Percentiles rank a stretch among this genome's conserved stretches.
These are phyloP conservation scores for Elaeis oleifera DNA, from an alignment of 202 grass and related monocot genomes.

Conservation along the genomic window DNA sequence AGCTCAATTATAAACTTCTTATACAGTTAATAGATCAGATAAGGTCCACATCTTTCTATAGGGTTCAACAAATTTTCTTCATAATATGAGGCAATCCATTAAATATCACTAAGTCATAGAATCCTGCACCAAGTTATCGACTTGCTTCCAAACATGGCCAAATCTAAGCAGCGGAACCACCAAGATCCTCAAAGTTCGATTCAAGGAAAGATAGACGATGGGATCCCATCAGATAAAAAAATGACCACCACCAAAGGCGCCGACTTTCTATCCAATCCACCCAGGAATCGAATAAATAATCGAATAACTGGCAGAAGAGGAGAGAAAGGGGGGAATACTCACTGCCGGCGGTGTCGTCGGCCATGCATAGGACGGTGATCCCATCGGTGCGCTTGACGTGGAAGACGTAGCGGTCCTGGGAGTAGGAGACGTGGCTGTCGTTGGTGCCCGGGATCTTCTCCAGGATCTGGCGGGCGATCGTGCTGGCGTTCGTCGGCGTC, in stretches of 20 bases:
- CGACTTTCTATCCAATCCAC: background rate
- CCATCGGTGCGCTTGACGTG: conserved; percentile 92
- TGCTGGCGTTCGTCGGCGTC: conserved; percentile 52
- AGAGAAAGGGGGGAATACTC: background rate
- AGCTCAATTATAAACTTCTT: too few relatives aligned
- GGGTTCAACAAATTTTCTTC: too few relatives aligned
- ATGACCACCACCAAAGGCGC: background rate
- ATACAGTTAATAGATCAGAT: too few relatives aligned
- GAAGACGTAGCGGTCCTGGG: conserved; percentile 89
- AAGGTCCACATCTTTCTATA: too few relatives aligned
- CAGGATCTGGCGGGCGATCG: conserved; percentile 78
- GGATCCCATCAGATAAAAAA: too few relatives aligned
- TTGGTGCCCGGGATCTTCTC: conserved; percentile 49
- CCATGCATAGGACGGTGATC: conserved; percentile 92
- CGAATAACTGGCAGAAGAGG: background rate
- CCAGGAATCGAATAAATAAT: background rate
- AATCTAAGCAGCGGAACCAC: too few relatives aligned
- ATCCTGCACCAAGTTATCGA: too few relatives aligned
- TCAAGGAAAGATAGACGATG: too few relatives aligned
- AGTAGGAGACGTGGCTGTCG: conserved; percentile 95
- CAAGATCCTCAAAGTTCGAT: too few relatives aligned
- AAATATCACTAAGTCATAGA: too few relatives aligned
- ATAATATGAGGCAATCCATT: too few relatives aligned
- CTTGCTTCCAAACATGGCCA: too few relatives aligned
- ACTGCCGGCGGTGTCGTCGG: conserved; percentile 80